Conservation (phyloP, 108 stramenopile species). For the Discostella pseudostelligera region DNA sequence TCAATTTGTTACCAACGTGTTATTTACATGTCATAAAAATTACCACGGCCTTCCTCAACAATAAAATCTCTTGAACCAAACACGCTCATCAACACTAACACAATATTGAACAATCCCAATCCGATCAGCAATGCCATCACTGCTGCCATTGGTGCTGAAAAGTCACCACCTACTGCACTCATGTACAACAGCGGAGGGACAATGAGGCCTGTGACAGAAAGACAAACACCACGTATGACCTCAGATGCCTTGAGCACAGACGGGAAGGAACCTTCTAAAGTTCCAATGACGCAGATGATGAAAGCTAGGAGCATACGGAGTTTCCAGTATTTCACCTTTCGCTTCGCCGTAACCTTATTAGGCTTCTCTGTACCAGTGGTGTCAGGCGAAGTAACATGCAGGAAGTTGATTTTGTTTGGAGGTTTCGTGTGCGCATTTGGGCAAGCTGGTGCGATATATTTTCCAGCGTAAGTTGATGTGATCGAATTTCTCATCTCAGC, state of each 20-base stretch:
- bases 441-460: neutral
- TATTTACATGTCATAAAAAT: conserved; percentile 6
- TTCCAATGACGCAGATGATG: conserved; percentile 41
- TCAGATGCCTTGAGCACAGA: conserved; percentile 33
- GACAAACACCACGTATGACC: conserved; percentile 40
- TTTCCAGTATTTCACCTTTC: conserved; percentile 46
- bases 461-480: neutral
- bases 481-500: conserved; percentile 1
- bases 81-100: conserved; percentile 45
- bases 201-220: conserved; percentile 45
- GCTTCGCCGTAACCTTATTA: conserved; percentile 17
- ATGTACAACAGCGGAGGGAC: conserved; percentile 51
- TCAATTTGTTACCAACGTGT: too few relatives aligned
- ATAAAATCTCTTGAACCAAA: conserved; percentile 46
- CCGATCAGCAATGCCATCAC: conserved; percentile 46
- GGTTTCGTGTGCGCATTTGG: neutral
- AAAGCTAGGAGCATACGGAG: conserved; percentile 49
- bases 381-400: neutral
- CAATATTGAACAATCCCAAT: conserved; percentile 45
- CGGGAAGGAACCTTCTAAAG: conserved; percentile 43
- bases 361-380: conserved; percentile 2
- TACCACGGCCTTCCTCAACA: conserved; percentile 37
- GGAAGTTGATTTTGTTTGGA: neutral
- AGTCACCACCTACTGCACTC: conserved; percentile 45
- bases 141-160: conserved; percentile 36